Base-by-base conservation (phyloP, 192 early-diverging fungal species). In the Pilaira anomala region DNA sequence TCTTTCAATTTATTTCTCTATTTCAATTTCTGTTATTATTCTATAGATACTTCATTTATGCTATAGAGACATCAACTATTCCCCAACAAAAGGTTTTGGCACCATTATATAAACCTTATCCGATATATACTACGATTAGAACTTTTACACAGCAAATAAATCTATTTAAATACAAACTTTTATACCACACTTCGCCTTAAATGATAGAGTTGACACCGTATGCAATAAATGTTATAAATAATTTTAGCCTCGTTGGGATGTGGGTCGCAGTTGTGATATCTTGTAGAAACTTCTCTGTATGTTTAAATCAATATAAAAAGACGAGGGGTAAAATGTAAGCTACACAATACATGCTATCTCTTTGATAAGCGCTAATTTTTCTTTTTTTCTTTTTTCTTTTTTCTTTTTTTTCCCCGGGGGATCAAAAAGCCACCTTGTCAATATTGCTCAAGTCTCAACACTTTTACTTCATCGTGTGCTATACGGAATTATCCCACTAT, bases 241-340 rank as follows among this genome's bases (percentile, higher is more conserved):
- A 63, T n/a, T n/a, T 74, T 21, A 62, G 60, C 30, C 68, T 74
- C 58, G 62, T 74, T 39, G 62, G 63, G 19, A 68, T 66, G 66
- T 74, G 67, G 49, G 7, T 69, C 16, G 56, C 66, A 12, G 57
- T 68, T 41, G 6, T 69, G 3, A 28, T 74, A 28, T 74, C 63
- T 44, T 30, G 41, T 33, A 52, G 72, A 45, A 74, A 74, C 19
- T 62, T 62, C 26, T 8, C 61, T 3, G 59, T 74, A 2, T 69
- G 72, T 11, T 51, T 46, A 25, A 48, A 48, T 14, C 72, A 74
- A 48, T 74, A 66, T 36, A 28, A 7, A 36, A 67, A 67, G 5
- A 65, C 61, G 4, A 61, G 45, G 22, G 67, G 67, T 0, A 48
- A 61, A 52, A 74, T 74, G 72, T 74, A 69, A 50, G 42, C 6